Conservation (phyloP, 2,329 filamentous ascomycete genomes). For the Neoarthrinium moseri region DNA sequence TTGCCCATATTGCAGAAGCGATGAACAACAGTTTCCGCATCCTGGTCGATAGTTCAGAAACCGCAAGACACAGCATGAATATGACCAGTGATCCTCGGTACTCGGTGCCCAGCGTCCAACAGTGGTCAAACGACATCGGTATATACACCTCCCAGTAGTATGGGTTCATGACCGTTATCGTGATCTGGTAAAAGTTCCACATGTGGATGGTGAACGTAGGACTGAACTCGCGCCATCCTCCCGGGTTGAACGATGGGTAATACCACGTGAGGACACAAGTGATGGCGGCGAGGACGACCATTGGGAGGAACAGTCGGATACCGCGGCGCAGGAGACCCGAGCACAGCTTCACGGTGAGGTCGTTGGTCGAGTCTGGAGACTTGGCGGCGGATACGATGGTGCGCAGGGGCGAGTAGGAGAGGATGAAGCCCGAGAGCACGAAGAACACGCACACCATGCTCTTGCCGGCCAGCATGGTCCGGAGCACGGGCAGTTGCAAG, state of each 20-base stretch:
- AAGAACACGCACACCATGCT: slow-evolving; percentile 9
- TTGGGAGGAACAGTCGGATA: slow-evolving; percentile 1
- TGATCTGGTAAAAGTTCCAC: background rate
- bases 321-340: slow-evolving; percentile 2
- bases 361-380: background rate
- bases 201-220: background rate
- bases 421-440: slow-evolving; percentile 9
- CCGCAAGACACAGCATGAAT: slow-evolving; percentile 2
- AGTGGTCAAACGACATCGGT: background rate
- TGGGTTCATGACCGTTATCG: background rate
- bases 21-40: background rate
- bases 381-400: background rate
- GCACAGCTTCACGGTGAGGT: background rate
- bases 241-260: slow-evolving; percentile 1
- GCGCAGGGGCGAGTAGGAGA: slow-evolving; percentile 6
- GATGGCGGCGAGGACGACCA: background rate
- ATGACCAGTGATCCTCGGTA: slow-evolving; percentile 6
- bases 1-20: background rate
- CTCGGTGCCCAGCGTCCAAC: slow-evolving; percentile 5
- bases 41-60: background rate
- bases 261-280: slow-evolving; percentile 3
- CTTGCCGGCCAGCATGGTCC: slow-evolving; percentile 2
- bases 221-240: background rate
- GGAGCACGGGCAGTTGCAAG: slow-evolving; percentile 1
- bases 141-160: background rate